Base-by-base conservation (phyloP, 257 asterid genomes). In the Hygrophila difformis region DNA sequence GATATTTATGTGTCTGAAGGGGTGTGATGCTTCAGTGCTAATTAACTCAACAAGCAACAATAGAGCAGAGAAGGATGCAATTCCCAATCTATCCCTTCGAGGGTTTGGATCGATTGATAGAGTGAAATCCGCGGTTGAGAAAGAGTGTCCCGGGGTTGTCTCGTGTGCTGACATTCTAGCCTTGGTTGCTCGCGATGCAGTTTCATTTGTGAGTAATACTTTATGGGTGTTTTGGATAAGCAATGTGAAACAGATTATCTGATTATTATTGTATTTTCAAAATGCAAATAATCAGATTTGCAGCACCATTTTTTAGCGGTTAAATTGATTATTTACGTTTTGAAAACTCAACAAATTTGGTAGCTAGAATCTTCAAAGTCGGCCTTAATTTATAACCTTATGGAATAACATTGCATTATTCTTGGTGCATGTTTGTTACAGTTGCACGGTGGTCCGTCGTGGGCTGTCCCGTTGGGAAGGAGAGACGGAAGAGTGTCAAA, bases 151-250 rank as follows among this genome's bases (percentile, higher is more conserved):
- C 1, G 78, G 80, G 1, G 73, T 76, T 2, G 87, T 83, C 10
- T 79, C 94, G 13, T 83, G 94, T 47, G 94, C 94, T 35, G 94
- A 82, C 71, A 71, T 78, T 36, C 0, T 82, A 28, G 78, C 89
- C 19, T 65, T 83, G 56, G 81, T 74, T 3, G 71, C 94, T 41
- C 68, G 87, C 2, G 87, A 77, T 39, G 70, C 75, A n/a, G 56
- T 60, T 38, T 8, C 51, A 11, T 17, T 34, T 12, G 87, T 77
- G 48, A 59, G 67, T 21, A 21, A 1, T 33, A 33, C 12, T n/a
- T n/a, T n/a, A n/a, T n/a, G n/a, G n/a, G n/a, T n/a, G n/a, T n/a
- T n/a, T n/a, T n/a, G n/a, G n/a, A n/a, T n/a, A n/a, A n/a, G n/a
- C n/a, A n/a, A n/a, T n/a, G n/a, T n/a, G n/a, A n/a, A n/a, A n/a